Conservation (phyloP, 2,329 filamentous ascomycete species). For the Dactylellina parvicollis region DNA sequence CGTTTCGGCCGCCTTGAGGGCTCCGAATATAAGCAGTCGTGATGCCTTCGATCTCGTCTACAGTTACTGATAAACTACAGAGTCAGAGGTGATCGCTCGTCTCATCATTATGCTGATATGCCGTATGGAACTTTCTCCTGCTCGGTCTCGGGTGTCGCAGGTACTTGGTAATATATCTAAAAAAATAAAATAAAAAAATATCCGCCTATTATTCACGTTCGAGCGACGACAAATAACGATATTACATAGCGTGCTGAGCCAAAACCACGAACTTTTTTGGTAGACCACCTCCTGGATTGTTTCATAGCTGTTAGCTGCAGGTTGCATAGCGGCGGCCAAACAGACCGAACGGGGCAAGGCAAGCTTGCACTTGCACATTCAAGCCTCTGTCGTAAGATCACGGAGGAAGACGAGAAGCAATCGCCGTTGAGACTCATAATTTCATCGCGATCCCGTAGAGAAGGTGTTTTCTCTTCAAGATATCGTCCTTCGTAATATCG, state of each 20-base stretch:
- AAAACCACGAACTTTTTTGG: conserved; percentile 30
- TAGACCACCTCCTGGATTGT: conserved; percentile 52
- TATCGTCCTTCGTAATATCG: conserved; percentile 29
- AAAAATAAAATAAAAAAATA: no score
- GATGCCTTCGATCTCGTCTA: conserved; percentile 25
- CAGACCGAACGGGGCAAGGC: conserved; percentile 32
- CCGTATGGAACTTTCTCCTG: conserved; percentile 19
- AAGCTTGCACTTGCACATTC: conserved; percentile 30
- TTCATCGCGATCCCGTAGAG: conserved; percentile 16
- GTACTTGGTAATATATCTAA: no score
- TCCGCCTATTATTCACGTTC: background rate
- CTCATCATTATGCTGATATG: conserved; percentile 38
- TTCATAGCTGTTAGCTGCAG: conserved; percentile 51
- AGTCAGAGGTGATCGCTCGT: conserved; percentile 34
- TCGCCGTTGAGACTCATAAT: background rate
- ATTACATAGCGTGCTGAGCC: conserved; percentile 21
- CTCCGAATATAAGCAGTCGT: background rate
- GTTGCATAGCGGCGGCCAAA: conserved; percentile 37
- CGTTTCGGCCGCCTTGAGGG: conserved; percentile 12
- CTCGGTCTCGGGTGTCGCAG: conserved; percentile 29
- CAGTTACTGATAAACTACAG: conserved; percentile 18
- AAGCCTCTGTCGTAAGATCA: conserved; percentile 26
- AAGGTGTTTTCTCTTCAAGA: conserved; percentile 14
- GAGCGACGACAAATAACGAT: conserved; percentile 9
- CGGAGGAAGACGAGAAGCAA: conserved; percentile 17